Percentiles rank a stretch among this genome's conserved stretches.
Evolutionary conservation across 2,329 filamentous ascomycete genomes (phyloP).

Genomic region (Colletotrichum musae): DNA sequence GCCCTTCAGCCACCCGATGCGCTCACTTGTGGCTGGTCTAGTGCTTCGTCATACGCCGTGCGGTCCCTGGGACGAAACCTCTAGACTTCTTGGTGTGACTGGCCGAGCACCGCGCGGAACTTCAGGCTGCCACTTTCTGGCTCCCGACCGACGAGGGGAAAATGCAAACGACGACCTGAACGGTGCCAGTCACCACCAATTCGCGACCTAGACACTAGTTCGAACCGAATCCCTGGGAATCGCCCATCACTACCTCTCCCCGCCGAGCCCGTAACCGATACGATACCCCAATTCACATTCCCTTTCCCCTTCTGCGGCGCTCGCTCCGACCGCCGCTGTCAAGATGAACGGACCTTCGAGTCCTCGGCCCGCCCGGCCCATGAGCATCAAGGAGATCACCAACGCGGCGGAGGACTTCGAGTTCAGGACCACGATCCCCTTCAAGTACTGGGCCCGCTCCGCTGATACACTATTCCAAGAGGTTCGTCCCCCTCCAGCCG

Average conservation of each 20-base stretch:
- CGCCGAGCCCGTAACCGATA: slow-evolving; percentile 15
- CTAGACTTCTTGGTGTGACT: slow-evolving; percentile 30
- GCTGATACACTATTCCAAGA: slow-evolving; percentile 85
- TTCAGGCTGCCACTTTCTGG: slow-evolving; percentile 36
- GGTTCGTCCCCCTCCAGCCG: slow-evolving; percentile 63
- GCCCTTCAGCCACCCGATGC: slow-evolving; percentile 1
- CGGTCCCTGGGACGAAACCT: slow-evolving; percentile 34
- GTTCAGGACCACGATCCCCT: slow-evolving; percentile 82
- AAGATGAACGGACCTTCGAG: slow-evolving; percentile 48
- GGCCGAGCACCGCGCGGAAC: slow-evolving; percentile 11
- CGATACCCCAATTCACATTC: too few species aligned
- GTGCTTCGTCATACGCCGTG: slow-evolving; percentile 38
- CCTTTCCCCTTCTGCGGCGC: too few species aligned
- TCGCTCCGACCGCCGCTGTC: not conserved
- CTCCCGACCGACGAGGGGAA: not conserved
- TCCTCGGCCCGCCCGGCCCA: slow-evolving; percentile 65
- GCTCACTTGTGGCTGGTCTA: slow-evolving; percentile 33
- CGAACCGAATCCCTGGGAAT: not conserved
- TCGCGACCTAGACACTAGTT: slow-evolving; percentile 1
- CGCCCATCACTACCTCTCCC: not conserved
- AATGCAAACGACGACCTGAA: slow-evolving; percentile 32
- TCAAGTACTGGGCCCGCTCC: slow-evolving; percentile 87
- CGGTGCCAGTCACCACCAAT: slow-evolving; percentile 25
- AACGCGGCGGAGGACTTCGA: slow-evolving; percentile 83
- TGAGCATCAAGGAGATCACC: slow-evolving; percentile 83